Percentiles rank a stretch among this genome's conserved stretches.
Conservation (phyloP, 1,139 yeast species). For the Entelexis paramagnoliae region DNA sequence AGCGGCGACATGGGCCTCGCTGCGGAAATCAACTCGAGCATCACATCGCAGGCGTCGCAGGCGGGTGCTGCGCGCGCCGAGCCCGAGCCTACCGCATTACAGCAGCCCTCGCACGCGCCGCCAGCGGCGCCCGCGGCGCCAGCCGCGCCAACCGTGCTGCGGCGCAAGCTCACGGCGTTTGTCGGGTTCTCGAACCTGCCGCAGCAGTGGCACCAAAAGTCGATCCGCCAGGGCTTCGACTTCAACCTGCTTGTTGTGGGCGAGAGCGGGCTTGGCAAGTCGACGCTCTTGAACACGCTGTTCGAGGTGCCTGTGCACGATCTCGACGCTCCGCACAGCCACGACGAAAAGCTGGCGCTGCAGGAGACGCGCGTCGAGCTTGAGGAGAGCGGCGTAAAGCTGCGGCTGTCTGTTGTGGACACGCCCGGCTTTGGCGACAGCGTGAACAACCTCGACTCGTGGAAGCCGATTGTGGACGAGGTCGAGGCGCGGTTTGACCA, state of each 20-base stretch:
- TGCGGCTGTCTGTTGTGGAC: constrained; percentile 74
- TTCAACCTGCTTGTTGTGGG: constrained; percentile 73
- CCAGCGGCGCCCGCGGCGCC: constrained; percentile 10
- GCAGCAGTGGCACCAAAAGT: constrained; percentile 96
- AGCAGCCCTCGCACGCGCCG: constrained; percentile 1
- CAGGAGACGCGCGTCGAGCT: constrained; percentile 60
- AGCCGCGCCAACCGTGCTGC: constrained; percentile 41
- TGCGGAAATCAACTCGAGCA: background rate
- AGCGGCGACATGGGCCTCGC: constrained; percentile 5
- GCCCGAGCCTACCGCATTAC: background rate
- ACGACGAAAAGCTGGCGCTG: constrained; percentile 43
- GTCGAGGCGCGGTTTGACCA: constrained; percentile 77
- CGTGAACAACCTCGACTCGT: constrained; percentile 75
- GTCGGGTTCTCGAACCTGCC: constrained; percentile 98
- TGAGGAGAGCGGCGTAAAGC: constrained; percentile 88
- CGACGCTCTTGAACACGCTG: constrained; percentile 83
- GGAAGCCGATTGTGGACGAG: constrained; percentile 91
- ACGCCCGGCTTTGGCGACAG: constrained; percentile 94
- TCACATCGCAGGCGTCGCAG: constrained; percentile 5
- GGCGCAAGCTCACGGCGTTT: constrained; percentile 77
- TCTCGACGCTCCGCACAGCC: constrained; percentile 25
- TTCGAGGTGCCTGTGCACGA: constrained; percentile 65
- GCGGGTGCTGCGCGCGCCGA: background rate
- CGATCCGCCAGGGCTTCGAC: constrained; percentile 86
- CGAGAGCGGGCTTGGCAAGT: constrained; percentile 86